Evolutionary conservation across 2,329 filamentous ascomycete genomes (phyloP), one percentile per base, ranked within the genome.

Genomic region (Penicillium sclerotiorum): DNA sequence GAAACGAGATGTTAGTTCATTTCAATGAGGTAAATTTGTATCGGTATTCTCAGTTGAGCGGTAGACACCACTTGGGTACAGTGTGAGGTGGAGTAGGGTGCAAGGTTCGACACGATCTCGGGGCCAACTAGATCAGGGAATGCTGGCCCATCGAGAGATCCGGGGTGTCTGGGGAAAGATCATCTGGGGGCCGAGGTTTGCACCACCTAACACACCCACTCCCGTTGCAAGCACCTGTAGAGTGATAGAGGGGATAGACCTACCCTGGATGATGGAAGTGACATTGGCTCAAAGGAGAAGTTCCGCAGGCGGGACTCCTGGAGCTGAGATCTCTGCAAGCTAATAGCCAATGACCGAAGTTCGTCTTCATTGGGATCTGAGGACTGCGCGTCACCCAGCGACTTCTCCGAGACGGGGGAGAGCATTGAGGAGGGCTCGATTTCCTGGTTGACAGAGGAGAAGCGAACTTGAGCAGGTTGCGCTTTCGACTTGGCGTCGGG

Each of bases 201-300:
- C 30, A n/a, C n/a, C 30, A 8, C 20, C 33, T 3, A 22, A 13
- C 21, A 35, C n/a, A n/a, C n/a, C n/a, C n/a, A n/a, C n/a, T n/a
- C n/a, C n/a, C n/a, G n/a, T n/a, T n/a, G n/a, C n/a, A n/a, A n/a
- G n/a, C n/a, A n/a, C n/a, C n/a, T n/a, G n/a, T n/a, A n/a, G n/a
- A n/a, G n/a, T n/a, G n/a, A 25, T 5, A 33, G 21, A 28, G 36
- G 32, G 20, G 9, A 38, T 9, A 49, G 21, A 71, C 72, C 45
- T 72, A 76, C 72, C 56, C 72, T 71, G 36, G 66, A 73, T 13
- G 70, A 64, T 52, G 94, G 93, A 45, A 97, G 79, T 28, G 94
- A 97, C 56, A 96, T 86, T 27, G 93, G 87, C 68, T 96, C 92
- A 65, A 92, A 97, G 36, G 88, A 86, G 73, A 90, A 95, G 67